Conservation (phyloP, 1,284 basidiomycete species). For the Uromyces viciae-fabae region DNA sequence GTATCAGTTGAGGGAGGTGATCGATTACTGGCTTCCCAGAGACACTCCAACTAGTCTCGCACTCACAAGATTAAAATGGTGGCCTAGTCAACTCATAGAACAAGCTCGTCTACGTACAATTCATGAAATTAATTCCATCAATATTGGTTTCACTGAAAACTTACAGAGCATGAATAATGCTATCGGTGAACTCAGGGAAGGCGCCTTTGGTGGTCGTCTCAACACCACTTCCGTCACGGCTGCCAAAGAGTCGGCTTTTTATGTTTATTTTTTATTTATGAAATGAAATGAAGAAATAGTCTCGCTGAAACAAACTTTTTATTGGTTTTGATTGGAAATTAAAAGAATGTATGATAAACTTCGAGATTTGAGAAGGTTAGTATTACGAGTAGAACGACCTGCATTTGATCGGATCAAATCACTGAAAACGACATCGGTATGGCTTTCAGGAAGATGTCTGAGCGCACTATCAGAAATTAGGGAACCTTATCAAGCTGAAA, state of each 20-base stretch:
- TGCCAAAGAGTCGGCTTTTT: slow-evolving; percentile 25
- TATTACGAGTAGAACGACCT: slow-evolving; percentile 11
- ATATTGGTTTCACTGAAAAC: slow-evolving; percentile 30
- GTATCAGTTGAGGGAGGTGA: slow-evolving; percentile 37
- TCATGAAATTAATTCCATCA: slow-evolving; percentile 16
- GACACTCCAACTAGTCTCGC: background rate
- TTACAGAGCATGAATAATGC: slow-evolving; percentile 30
- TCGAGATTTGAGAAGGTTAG: background rate
- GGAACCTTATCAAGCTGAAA: slow-evolving; percentile 33
- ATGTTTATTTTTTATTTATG: slow-evolving; percentile 10
- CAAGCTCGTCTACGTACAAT: slow-evolving; percentile 29
- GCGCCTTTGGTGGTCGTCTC: slow-evolving; percentile 39
- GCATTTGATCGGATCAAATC: background rate
- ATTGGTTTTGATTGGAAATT: background rate
- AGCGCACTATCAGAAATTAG: background rate
- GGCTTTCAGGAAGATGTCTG: slow-evolving; percentile 22
- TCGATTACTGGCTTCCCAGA: slow-evolving; percentile 39
- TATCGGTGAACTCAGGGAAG: slow-evolving; percentile 35
- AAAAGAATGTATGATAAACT: slow-evolving; percentile 25
- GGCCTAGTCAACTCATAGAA: slow-evolving; percentile 30
- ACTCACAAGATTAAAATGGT: slow-evolving; percentile 13
- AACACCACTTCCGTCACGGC: slow-evolving; percentile 25
- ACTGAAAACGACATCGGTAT: background rate
- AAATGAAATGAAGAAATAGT: background rate
- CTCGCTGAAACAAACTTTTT: slow-evolving; percentile 2